These are phyloP conservation scores for Striga hermonthica DNA, from an alignment of 305 asterid species.

Conservation along the genomic window DNA sequence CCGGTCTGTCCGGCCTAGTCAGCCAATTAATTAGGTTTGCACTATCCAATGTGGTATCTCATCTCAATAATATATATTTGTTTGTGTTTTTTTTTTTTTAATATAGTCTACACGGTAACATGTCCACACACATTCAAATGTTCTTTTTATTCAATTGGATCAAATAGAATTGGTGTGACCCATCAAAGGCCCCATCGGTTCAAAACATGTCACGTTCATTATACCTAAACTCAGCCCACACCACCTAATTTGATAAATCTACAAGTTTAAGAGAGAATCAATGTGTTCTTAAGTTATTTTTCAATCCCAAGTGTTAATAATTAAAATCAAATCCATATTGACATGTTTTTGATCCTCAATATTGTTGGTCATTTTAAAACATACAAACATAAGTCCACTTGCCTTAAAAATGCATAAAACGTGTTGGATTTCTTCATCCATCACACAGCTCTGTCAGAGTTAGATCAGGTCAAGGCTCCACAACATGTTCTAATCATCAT, in stretches of 20 bases:
- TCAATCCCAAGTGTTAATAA: not conserved
- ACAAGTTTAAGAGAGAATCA: too few relatives aligned
- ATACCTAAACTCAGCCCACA: not conserved
- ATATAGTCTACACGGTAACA: too few relatives aligned
- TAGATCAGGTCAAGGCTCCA: slow-evolving; percentile 36
- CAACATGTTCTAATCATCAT: slow-evolving; percentile 24
- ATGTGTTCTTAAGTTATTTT: not conserved
- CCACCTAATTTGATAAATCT: too few relatives aligned
- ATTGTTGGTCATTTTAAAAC: not conserved
- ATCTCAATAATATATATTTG: too few relatives aligned
- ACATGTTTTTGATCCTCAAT: not conserved
- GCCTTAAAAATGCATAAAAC: slow-evolving; percentile 25
- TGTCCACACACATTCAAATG: not conserved
- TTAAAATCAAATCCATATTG: too few relatives aligned
- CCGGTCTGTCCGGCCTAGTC: too few relatives aligned
- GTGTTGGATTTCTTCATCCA: slow-evolving; percentile 21
- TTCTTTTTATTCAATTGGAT: too few relatives aligned
- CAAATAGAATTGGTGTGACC: too few relatives aligned
- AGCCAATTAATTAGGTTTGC: too few relatives aligned
- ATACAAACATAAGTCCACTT: not conserved
- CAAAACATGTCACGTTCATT: slow-evolving; percentile 5
- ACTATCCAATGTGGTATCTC: too few relatives aligned
- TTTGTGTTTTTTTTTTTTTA: too few relatives aligned
- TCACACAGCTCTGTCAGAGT: slow-evolving; percentile 26
- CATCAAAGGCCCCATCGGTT: not conserved